Percentiles rank a stretch among this genome's conserved stretches.
phyloP scores from a whole-genome alignment of 2,329 filamentous ascomycete genomes.

The Trichoderma gracile region DNA sequence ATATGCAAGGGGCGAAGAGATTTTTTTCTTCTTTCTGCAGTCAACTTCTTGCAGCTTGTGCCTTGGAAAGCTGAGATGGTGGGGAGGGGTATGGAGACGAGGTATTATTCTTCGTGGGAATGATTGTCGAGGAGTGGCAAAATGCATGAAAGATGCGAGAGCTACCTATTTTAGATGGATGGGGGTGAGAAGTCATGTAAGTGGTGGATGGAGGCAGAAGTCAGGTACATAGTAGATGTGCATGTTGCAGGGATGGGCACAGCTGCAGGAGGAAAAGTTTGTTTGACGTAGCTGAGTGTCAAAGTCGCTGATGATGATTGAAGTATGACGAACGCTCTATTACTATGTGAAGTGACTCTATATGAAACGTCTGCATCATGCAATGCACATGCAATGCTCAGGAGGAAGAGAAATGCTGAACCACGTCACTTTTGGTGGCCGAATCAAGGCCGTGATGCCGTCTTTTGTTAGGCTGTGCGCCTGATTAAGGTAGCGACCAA shows the following conservation, averaged over 20 bases:
- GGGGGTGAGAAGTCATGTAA: background rate
- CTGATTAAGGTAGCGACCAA: no score
- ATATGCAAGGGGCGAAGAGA: conserved; percentile 7
- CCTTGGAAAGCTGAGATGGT: background rate
- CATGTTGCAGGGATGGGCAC: background rate
- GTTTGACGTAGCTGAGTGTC: background rate
- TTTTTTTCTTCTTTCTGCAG: background rate
- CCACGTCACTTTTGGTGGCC: no score
- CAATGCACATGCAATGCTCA: no score
- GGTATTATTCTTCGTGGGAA: conserved; percentile 9
- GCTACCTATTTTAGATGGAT: background rate
- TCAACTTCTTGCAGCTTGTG: background rate
- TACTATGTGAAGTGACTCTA: background rate
- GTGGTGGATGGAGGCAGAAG: background rate
- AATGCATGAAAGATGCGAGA: background rate
- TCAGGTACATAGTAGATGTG: no score
- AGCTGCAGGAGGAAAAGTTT: background rate
- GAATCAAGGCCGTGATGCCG: background rate
- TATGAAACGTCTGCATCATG: no score
- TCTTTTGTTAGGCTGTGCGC: background rate
- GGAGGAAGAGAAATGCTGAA: no score
- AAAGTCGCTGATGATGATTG: no score
- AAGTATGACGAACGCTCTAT: background rate
- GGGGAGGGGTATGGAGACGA: conserved; percentile 12
- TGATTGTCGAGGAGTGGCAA: conserved; percentile 15